Base-by-base conservation (phyloP, 805 yeast species). In the Schwanniomyces vanrijiae region DNA sequence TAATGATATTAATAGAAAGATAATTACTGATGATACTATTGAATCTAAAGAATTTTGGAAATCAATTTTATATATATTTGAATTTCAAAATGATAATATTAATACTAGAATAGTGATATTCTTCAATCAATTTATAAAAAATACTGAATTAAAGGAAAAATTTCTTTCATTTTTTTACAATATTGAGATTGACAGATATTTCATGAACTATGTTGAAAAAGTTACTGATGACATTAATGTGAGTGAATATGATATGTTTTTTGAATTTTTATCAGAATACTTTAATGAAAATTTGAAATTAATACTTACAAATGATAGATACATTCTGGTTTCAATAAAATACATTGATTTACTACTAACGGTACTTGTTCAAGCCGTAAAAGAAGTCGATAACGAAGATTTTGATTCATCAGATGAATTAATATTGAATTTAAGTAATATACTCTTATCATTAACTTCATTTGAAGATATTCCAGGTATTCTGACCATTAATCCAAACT, bases 71-170 rank as follows among this genome's bases (percentile, higher is more conserved):
- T 38, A 9, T 20, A 28, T 47, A 37, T 35, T 48, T 20, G 18
- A 41, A 9, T 21, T 44, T n/a, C 50, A 42, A 10, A 38, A 39
- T 10, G 48, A 37, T 2, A 49, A 40, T 19, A 45, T 42, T 22
- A 42, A 25, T 18, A 16, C 42, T 5, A 48, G 67, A 31, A 39
- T 57, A 7, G 42, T 56, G 31, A 50, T 66, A 11, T 55, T 71
- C 29, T 47, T 70, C 24, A 52, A 56, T 14, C 76, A 71, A 50
- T 71, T 69, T 48, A 53, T 64, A 11, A 60, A 57, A 35, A 58
- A 64, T 6, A 61, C 69, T 3, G 58, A 54, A 11, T 42, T 54
- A 10, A 50, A 53, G 40, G 37, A 39, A 2, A 46, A 51, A 31
- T 65, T 48, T 37, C 37, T 53, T 42, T 29, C 29, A 5, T 54